Conservation (phyloP, 345 rosid genomes). For the Raphanus raphanistrum region DNA sequence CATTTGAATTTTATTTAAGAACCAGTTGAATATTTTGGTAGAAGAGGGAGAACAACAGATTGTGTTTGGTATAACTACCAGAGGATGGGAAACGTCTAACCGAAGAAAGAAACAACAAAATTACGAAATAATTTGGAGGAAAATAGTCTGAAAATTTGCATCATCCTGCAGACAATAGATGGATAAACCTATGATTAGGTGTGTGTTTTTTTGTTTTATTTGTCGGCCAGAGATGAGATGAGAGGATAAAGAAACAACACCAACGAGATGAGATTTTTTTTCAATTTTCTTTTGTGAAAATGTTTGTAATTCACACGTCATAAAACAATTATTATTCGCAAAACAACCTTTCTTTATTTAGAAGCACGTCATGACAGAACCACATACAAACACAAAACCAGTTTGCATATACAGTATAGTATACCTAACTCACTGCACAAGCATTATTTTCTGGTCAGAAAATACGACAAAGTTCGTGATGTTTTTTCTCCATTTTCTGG, state of each 20-base stretch:
- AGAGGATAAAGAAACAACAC: conserved; percentile 14
- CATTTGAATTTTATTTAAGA: neutral
- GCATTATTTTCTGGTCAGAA: neutral
- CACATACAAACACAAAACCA: neutral
- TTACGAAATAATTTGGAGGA: conserved; percentile 24
- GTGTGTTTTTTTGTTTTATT: conserved; percentile 17
- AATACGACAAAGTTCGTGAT: neutral
- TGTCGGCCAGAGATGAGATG: conserved; percentile 35
- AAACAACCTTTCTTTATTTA: conserved; percentile 19
- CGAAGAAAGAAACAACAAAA: conserved; percentile 12
- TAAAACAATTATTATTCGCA: conserved; percentile 9
- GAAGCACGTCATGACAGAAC: neutral
- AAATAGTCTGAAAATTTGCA: conserved; percentile 30
- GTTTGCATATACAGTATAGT: neutral
- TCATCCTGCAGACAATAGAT: conserved; percentile 32
- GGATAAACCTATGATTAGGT: conserved; percentile 29
- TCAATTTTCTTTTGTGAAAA: conserved; percentile 2
- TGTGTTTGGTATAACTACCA: neutral
- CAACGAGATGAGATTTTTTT: neutral
- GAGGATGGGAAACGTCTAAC: conserved; percentile 10
- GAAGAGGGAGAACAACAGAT: neutral
- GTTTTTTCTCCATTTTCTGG: neutral
- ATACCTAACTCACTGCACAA: neutral
- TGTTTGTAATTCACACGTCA: conserved; percentile 26
- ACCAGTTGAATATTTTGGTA: conserved; percentile 8